These are phyloP conservation scores for Lomentospora prolificans DNA, from an alignment of 2,329 filamentous ascomycete genomes.

Conservation along the genomic window DNA sequence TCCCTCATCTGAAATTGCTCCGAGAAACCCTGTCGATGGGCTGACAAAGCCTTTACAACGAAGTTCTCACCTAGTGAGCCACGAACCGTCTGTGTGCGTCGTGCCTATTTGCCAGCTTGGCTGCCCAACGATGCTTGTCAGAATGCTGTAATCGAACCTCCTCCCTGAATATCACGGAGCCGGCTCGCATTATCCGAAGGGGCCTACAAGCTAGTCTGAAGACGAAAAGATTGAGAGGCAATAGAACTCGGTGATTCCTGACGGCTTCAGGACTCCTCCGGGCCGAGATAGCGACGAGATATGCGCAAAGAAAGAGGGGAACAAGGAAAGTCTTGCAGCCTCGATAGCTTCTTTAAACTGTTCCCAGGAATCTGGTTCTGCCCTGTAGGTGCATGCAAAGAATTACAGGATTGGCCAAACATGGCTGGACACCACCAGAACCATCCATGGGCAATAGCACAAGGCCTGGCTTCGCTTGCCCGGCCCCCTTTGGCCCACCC, in stretches of 20 bases:
- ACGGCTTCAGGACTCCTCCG: too few relatives aligned
- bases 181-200: neutral
- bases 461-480: too few relatives aligned
- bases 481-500: neutral
- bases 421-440: too few relatives aligned
- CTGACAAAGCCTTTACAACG: conserved; percentile 1
- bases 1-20: neutral
- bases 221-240: too few relatives aligned
- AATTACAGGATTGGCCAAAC: neutral
- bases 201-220: too few relatives aligned
- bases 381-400: neutral
- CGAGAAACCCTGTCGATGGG: neutral
- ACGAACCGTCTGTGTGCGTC: too few relatives aligned
- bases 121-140: neutral
- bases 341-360: neutral
- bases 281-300: neutral
- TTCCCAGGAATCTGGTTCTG: conserved; percentile 2
- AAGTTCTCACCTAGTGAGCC: too few relatives aligned
- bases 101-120: neutral
- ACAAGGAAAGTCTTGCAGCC: neutral
- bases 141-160: neutral
- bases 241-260: too few relatives aligned
- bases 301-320: neutral
- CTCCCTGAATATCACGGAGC: neutral
- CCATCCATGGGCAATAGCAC: too few relatives aligned